phyloP scores from a whole-genome alignment of 495 filamentous ascomycete species.

The Podospora fimiseda region DNA sequence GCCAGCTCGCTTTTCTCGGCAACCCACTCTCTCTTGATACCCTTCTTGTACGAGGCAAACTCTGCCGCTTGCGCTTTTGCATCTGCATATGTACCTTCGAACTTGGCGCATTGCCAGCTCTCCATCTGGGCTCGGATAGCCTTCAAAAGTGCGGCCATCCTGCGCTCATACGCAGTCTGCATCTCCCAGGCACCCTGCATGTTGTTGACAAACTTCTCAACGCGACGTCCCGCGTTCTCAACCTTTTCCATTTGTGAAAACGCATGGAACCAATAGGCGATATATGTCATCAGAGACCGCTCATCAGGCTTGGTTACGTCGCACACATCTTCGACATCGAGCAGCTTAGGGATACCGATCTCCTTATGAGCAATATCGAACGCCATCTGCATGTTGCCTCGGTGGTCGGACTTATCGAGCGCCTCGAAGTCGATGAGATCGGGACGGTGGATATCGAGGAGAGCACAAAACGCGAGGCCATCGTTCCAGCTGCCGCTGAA shows the following conservation, averaged over 20 bases:
- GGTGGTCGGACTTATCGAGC: constrained; percentile 89
- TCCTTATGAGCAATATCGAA: constrained; percentile 94
- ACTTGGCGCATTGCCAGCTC: constrained; percentile 69
- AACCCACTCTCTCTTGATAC: constrained; percentile 87
- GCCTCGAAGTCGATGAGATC: constrained; percentile 95
- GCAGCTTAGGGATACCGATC: constrained; percentile 90
- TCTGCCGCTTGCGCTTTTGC: constrained; percentile 78
- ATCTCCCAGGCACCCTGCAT: constrained; percentile 99
- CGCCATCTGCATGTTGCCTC: constrained; percentile 93
- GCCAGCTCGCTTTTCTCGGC: constrained; percentile 94
- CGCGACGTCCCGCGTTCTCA: constrained; percentile 90
- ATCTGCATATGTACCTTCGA: constrained; percentile 88
- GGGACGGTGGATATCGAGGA: constrained; percentile 93
- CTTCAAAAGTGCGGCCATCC: constrained; percentile 72
- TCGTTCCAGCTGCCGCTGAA: constrained; percentile 97
- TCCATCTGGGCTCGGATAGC: constrained; percentile 66
- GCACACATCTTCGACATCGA: constrained; percentile 97
- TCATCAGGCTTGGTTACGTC: constrained; percentile 95
- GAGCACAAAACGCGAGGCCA: constrained; percentile 90
- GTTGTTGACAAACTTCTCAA: constrained; percentile 97
- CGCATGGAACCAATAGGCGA: constrained; percentile 99
- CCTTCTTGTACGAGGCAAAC: constrained; percentile 82
- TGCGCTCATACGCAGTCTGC: constrained; percentile 88
- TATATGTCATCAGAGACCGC: constrained; percentile 96
- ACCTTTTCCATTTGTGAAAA: constrained; percentile 98